Conservation (phyloP, 1,284 basidiomycete genomes). For the Paramarasmius palmivorus region DNA sequence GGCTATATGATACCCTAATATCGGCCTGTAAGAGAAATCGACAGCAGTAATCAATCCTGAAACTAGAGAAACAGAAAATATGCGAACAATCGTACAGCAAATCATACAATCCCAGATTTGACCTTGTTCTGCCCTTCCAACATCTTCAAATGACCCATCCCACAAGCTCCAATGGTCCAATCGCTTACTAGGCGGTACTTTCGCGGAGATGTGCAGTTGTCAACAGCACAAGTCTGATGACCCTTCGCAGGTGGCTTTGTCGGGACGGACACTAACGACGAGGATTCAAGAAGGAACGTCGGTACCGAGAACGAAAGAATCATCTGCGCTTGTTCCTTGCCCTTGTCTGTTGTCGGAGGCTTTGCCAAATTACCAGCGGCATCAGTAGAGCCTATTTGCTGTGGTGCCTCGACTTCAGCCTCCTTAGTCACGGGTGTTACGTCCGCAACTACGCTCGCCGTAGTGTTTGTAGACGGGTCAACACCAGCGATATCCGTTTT, state of each 20-base stretch:
- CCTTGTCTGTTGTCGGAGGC: background rate
- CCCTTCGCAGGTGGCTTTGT: constrained; percentile 11
- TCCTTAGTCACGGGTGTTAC: background rate
- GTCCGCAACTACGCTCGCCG: background rate
- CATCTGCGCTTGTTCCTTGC: constrained; percentile 11
- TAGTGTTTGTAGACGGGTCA: too few species aligned
- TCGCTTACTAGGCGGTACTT: constrained; percentile 46
- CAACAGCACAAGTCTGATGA: constrained; percentile 35
- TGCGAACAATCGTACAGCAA: too few species aligned
- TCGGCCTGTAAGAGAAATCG: too few species aligned
- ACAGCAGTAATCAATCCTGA: too few species aligned
- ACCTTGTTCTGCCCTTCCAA: constrained; percentile 34
- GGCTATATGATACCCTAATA: too few species aligned
- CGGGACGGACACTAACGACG: background rate
- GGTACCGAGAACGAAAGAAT: constrained; percentile 10
- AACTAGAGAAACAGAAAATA: too few species aligned
- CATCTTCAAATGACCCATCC: constrained; percentile 52
- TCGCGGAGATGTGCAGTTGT: constrained; percentile 36
- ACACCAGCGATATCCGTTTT: too few species aligned
- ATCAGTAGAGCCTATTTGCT: background rate
- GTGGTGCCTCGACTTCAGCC: background rate
- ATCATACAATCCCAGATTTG: background rate
- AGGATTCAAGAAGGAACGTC: constrained; percentile 8
- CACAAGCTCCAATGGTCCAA: constrained; percentile 45
- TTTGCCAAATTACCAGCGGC: background rate